Conservation (phyloP, 805 yeast species). For the Schwanniomyces occidentalis region DNA sequence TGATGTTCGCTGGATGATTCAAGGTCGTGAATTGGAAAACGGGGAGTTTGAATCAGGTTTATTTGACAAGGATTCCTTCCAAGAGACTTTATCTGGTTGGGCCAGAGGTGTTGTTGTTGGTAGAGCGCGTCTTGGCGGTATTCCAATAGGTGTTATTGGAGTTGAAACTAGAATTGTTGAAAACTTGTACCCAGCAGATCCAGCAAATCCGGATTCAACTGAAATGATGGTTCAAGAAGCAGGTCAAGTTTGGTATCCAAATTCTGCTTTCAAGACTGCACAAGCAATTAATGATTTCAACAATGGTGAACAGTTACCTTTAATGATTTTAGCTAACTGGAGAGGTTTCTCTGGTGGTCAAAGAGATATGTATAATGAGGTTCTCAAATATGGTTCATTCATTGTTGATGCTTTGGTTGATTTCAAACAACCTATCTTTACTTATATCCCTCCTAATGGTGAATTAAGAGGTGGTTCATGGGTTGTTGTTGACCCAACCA, state of each 20-base stretch:
- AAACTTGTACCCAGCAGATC: constrained; percentile 93
- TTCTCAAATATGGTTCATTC: constrained; percentile 92
- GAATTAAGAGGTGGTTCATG: constrained; percentile 99
- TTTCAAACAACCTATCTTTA: constrained; percentile 94
- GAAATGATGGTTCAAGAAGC: constrained; percentile 90
- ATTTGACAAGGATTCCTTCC: constrained; percentile 91
- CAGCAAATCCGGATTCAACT: constrained; percentile 95
- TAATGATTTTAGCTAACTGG: constrained; percentile 98
- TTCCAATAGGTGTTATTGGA: constrained; percentile 96
- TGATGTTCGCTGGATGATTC: constrained; percentile 94
- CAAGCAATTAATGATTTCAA: constrained; percentile 98
- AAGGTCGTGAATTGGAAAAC: constrained; percentile 69
- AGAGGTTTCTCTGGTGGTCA: constrained; percentile 99
- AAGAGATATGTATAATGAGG: constrained; percentile 99
- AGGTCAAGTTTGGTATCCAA: constrained; percentile 99
- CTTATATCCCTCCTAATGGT: constrained; percentile 97
- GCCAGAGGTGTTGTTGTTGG: constrained; percentile 98
- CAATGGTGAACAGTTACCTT: constrained; percentile 95
- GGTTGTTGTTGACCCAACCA: constrained; percentile 99
- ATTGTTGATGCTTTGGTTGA: constrained; percentile 97
- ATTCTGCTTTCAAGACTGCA: constrained; percentile 98
- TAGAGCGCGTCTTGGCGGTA: constrained; percentile 98
- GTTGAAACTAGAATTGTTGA: constrained; percentile 92
- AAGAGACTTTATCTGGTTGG: constrained; percentile 97
- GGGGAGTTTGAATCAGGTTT: constrained; percentile 82